Conservation (phyloP, 345 rosid species). For the Eutrema japonicum region DNA sequence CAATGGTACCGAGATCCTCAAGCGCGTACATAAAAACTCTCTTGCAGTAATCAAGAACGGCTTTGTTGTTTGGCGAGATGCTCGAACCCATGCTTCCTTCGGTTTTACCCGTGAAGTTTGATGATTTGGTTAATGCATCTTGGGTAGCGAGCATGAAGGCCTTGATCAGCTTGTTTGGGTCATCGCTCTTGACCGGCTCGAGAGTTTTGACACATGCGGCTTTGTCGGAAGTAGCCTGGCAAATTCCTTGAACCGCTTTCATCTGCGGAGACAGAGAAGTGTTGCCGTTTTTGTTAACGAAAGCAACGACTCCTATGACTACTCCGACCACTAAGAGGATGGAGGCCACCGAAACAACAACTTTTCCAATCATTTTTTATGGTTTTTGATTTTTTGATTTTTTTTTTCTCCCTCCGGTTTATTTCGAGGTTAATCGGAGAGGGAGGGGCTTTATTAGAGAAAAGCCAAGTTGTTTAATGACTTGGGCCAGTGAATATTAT, state of each 20-base stretch:
- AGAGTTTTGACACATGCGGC: conserved; percentile 64
- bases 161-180: conserved; percentile 58
- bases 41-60: conserved; percentile 48
- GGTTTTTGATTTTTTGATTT: not conserved
- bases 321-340: conserved; percentile 56
- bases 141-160: conserved; percentile 48
- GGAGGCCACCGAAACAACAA: conserved; percentile 55
- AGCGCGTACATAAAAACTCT: conserved; percentile 47
- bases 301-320: conserved; percentile 49
- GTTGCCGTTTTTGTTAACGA: conserved; percentile 21
- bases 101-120: conserved; percentile 47
- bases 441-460: conserved; percentile 45
- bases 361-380: conserved; percentile 46
- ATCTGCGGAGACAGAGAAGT: conserved; percentile 40
- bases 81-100: conserved; percentile 44
- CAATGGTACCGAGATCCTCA: conserved; percentile 41
- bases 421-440: conserved; percentile 42
- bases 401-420: conserved; percentile 42
- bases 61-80: conserved; percentile 47
- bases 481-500: conserved; percentile 41
- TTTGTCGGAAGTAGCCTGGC: conserved; percentile 54
- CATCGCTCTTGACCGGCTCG: conserved; percentile 47
- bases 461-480: conserved; percentile 45
- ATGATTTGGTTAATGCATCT: conserved; percentile 44
- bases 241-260: conserved; percentile 53